Conservation (phyloP, 805 yeast genomes). For the Monosporozyma unispora region DNA sequence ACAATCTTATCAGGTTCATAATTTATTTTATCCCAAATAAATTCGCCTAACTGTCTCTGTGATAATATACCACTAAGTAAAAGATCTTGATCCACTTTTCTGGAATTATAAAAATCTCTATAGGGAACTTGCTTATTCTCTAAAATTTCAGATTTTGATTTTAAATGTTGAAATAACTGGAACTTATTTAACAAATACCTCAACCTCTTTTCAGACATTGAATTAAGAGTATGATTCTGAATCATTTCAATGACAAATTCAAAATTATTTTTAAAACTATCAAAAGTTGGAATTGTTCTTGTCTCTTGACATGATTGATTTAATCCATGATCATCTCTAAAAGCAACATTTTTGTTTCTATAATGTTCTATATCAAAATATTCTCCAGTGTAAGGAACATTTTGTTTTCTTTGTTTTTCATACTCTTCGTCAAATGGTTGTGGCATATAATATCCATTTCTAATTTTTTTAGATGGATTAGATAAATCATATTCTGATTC, state of each 20-base stretch:
- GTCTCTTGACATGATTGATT: not conserved
- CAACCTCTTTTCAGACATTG: conserved; percentile 23
- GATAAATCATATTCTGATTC: conserved; percentile 9
- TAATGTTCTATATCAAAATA: conserved; percentile 29
- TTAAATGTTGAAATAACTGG: conserved; percentile 30
- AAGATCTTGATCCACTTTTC: conserved; percentile 65
- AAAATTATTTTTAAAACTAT: conserved; percentile 28
- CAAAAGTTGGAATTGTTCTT: conserved; percentile 22
- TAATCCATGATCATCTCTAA: not conserved
- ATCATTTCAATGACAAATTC: conserved; percentile 15
- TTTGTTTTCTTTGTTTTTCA: not conserved
- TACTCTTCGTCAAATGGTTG: conserved; percentile 16
- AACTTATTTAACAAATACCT: conserved; percentile 30
- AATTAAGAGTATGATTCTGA: conserved; percentile 12
- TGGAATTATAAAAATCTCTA: conserved; percentile 76
- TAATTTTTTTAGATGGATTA: not conserved
- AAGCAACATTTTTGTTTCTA: conserved; percentile 6
- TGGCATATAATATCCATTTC: conserved; percentile 7
- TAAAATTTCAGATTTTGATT: conserved; percentile 30
- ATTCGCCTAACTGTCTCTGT: conserved; percentile 28
- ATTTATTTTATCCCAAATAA: conserved; percentile 32
- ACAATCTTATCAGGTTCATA: conserved; percentile 32
- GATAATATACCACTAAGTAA: conserved; percentile 24
- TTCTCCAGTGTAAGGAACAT: conserved; percentile 28
- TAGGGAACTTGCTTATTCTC: conserved; percentile 34